Evolutionary conservation across 352 stramenopile genomes (phyloP).

Genomic region (Phytophthora sojae): DNA sequence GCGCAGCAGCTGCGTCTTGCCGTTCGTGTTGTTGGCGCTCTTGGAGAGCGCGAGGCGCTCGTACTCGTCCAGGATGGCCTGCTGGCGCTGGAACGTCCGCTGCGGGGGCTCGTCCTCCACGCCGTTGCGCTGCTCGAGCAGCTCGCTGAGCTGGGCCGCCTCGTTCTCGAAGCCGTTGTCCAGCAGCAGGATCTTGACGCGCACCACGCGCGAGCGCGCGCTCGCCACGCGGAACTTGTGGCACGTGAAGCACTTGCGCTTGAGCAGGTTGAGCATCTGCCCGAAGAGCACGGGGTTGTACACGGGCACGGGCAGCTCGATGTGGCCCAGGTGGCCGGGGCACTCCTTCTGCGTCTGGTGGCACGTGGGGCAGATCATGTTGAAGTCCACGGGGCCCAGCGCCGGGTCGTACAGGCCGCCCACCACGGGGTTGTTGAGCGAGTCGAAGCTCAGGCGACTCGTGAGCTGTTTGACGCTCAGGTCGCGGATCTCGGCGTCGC

Average conservation of each 20-base stretch:
- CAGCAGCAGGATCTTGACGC: conserved; percentile 93
- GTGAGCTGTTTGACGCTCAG: conserved; percentile 98
- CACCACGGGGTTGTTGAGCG: conserved; percentile 94
- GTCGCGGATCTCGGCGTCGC: conserved; percentile 96
- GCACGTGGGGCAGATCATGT: conserved; percentile 96
- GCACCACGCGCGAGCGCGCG: conserved; percentile 78
- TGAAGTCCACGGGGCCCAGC: conserved; percentile 93
- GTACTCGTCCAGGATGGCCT: conserved; percentile 91
- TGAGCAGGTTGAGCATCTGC: conserved; percentile 95
- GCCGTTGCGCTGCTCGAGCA: conserved; percentile 88
- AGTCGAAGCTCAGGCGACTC: conserved; percentile 95
- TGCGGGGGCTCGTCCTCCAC: conserved; percentile 82
- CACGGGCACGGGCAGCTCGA: conserved; percentile 98
- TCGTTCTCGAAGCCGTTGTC: conserved; percentile 91
- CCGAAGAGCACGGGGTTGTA: conserved; percentile 98
- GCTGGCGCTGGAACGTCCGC: conserved; percentile 79
- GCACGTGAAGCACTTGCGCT: conserved; percentile 99
- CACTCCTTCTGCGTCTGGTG: conserved; percentile 95
- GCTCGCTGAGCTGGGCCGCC: conserved; percentile 72
- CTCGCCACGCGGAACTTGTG: conserved; percentile 95
- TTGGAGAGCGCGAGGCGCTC: conserved; percentile 84
- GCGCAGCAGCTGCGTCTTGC: conserved; percentile 41
- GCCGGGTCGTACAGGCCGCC: conserved; percentile 97
- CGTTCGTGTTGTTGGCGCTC: conserved; percentile 31
- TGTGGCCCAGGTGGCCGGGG: conserved; percentile 98